Evolutionary conservation across 306 rosid species (phyloP).

Genomic region (Dryas drummondii): DNA sequence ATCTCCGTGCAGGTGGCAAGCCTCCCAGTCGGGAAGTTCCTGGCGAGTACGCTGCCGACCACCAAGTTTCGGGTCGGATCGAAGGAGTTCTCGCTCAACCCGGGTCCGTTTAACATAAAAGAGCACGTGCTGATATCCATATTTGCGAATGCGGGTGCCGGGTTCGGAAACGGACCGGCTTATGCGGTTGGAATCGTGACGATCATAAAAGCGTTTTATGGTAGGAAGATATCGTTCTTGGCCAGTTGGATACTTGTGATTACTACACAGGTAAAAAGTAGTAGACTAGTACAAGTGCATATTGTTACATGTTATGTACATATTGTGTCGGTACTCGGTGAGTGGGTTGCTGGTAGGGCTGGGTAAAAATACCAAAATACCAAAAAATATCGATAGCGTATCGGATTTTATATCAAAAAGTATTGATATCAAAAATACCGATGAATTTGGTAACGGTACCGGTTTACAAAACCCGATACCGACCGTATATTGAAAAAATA

Average conservation of each 20-base stretch:
- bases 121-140: slow-evolving; percentile 44
- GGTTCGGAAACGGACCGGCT: slow-evolving; percentile 32
- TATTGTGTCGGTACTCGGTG: too few relatives aligned
- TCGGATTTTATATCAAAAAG: too few relatives aligned
- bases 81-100: slow-evolving; percentile 28
- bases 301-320: too few relatives aligned
- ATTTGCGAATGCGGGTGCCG: slow-evolving; percentile 38
- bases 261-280: slow-evolving; percentile 30
- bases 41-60: slow-evolving; percentile 54
- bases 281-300: too few relatives aligned
- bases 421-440: too few relatives aligned
- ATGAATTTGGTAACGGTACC: too few relatives aligned
- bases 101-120: slow-evolving; percentile 41
- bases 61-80: slow-evolving; percentile 43
- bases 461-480: too few relatives aligned
- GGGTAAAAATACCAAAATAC: too few relatives aligned
- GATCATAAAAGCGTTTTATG: slow-evolving; percentile 36
- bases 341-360: too few relatives aligned
- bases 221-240: slow-evolving; percentile 30
- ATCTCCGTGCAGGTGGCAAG: slow-evolving; percentile 68
- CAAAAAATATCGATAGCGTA: too few relatives aligned
- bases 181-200: slow-evolving; percentile 35
- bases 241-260: slow-evolving; percentile 31
- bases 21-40: slow-evolving; percentile 71
- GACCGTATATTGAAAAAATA: too few relatives aligned